phyloP scores from a whole-genome alignment of 768 basidiomycete species.

The Tulasnella sp. region DNA sequence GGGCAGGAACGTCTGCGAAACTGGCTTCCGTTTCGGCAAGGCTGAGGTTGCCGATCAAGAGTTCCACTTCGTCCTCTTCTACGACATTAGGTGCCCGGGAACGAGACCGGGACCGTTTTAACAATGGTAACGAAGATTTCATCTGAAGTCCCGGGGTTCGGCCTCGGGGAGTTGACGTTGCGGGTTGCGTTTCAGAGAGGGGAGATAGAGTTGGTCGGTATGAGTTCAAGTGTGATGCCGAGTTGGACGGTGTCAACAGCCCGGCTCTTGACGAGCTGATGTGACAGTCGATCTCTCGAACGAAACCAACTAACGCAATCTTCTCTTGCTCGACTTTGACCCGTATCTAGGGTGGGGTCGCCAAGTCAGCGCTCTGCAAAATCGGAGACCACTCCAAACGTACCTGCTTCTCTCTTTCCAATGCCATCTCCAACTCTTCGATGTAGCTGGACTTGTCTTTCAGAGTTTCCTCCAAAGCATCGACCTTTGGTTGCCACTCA shows the following conservation, averaged over 20 bases:
- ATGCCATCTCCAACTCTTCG: conserved; percentile 59
- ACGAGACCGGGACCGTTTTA: neutral
- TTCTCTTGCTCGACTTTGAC: conserved; percentile 68
- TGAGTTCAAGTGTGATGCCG: neutral
- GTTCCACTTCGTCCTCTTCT: conserved; percentile 14
- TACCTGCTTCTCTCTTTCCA: conserved; percentile 74
- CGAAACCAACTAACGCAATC: conserved; percentile 68
- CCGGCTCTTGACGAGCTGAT: conserved; percentile 13
- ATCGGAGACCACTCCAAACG: conserved; percentile 23
- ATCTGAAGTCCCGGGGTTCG: neutral
- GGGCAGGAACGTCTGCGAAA: neutral
- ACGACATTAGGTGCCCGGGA: neutral
- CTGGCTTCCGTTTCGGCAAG: neutral
- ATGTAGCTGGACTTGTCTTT: conserved; percentile 67
- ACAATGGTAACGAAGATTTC: neutral
- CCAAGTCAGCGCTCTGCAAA: neutral
- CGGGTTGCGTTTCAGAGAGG: conserved; percentile 3
- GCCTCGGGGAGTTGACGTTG: neutral
- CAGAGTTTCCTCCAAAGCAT: conserved; percentile 44
- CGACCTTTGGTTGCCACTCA: conserved; percentile 58
- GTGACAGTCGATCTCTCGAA: conserved; percentile 59
- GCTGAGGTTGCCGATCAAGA: neutral
- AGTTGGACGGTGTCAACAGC: neutral
- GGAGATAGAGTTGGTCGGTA: conserved; percentile 16
- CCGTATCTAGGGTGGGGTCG: conserved; percentile 38